Conservation (phyloP, 768 basidiomycete species). For the Boletales sp. region DNA sequence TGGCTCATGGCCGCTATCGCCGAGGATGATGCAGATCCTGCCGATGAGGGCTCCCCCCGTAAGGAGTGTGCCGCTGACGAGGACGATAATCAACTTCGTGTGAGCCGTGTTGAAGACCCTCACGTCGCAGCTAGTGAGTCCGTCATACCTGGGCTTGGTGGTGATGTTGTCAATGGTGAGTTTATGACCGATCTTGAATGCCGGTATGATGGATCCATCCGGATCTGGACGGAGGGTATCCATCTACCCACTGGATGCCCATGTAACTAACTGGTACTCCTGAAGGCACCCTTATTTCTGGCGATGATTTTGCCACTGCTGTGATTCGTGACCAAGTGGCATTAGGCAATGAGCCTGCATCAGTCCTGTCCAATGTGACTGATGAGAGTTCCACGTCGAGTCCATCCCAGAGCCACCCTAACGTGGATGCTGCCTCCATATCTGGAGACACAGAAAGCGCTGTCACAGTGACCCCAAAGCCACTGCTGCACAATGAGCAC, state of each 20-base stretch:
- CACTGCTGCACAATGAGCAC: conserved; percentile 7
- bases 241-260: conserved; percentile 38
- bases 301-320: conserved; percentile 14
- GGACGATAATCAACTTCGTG: conserved; percentile 42
- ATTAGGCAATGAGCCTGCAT: conserved; percentile 24
- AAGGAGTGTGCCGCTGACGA: conserved; percentile 44
- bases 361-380: conserved; percentile 19
- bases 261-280: conserved; percentile 52
- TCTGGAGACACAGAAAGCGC: conserved; percentile 18
- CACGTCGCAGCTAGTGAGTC: conserved; percentile 32
- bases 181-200: conserved; percentile 33
- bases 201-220: conserved; percentile 44
- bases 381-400: conserved; percentile 10
- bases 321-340: conserved; percentile 15
- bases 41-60: conserved; percentile 56
- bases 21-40: conserved; percentile 60
- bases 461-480: conserved; percentile 20
- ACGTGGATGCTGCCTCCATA: conserved; percentile 17
- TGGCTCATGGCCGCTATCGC: conserved; percentile 89
- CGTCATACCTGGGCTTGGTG: conserved; percentile 32
- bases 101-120: conserved; percentile 40
- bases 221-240: conserved; percentile 39
- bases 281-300: conserved; percentile 40
- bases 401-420: conserved; percentile 18
- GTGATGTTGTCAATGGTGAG: conserved; percentile 50